Base-by-base conservation (phyloP, 176 grass and related monocot genomes). In the Oryza brachyantha region DNA sequence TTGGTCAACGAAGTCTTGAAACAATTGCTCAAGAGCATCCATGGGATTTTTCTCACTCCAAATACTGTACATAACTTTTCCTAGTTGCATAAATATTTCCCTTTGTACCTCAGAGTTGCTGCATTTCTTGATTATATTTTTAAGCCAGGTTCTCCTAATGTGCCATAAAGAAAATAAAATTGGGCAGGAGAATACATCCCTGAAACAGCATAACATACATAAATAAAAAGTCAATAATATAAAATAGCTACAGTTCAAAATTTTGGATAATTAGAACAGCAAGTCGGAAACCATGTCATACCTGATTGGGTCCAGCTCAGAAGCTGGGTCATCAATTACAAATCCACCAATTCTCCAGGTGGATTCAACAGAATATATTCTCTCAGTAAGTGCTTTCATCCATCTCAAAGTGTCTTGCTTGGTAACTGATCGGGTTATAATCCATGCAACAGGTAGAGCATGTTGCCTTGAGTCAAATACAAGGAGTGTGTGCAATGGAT, bases 1-100 rank as follows among this genome's bases (percentile, higher is more conserved):
- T 75, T 97, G 91, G 46, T 97, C 94, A 87, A 97, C 64, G 76
- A 97, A 97, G 70, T 97, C 94, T 82, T 90, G 86, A 77, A 97
- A 92, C 36, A 94, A 82, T 68, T 89, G 75, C 64, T 84, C 86
- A 42, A 97, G 84, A 73, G 57, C 64, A 90, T 75, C 87, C 84
- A 92, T 88, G 35, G 84, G 79, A 74, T 88, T 86, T 63, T 87
- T 82, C 55, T 88, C 67, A 66, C 67, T 94, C 89, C 86, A 97
- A 27, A 97, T 84, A 82, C 76, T 82, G 73, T 90, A 88, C 52
- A 94, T 52, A 64, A 92, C 64, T 87, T 92, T 93, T 8, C 94
- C 91, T 45, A 97, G 80, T 25, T 79, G 81, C 60, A 77, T 69
- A 48, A 92, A 90, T 27, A 97, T 86, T 94, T 92, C 91, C 22